A percentile compares a stretch with the other conserved stretches of the same genome.
phyloP scores from a whole-genome alignment of 2,329 filamentous ascomycete species.

The Trichoderma harzianum region DNA sequence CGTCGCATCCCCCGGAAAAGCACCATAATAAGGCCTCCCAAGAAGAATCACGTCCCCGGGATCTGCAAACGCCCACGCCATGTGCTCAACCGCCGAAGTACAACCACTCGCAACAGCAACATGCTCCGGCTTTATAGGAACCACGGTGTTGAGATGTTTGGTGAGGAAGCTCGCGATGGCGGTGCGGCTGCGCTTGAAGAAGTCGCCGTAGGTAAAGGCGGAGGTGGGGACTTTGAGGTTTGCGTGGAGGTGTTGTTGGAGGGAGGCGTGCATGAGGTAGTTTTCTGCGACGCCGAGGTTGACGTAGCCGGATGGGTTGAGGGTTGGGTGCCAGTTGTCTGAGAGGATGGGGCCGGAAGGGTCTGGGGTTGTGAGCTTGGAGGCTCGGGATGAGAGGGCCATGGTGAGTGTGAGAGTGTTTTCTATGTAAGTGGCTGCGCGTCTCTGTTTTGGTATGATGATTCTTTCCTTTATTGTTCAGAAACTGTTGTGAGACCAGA shows the following conservation, averaged over 20 bases:
- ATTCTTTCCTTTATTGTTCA: background rate
- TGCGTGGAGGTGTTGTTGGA: conserved; percentile 40
- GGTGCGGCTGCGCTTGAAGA: conserved; percentile 33
- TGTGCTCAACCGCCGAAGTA: conserved; percentile 40
- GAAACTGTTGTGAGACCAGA: background rate
- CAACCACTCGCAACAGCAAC: conserved; percentile 40
- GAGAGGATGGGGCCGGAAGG: conserved; percentile 31
- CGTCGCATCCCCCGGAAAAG: conserved; percentile 45
- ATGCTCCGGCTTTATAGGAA: conserved; percentile 31
- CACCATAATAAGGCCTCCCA: conserved; percentile 46
- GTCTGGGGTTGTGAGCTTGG: conserved; percentile 28
- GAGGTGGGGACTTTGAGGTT: conserved; percentile 32
- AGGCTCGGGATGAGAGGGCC: conserved; percentile 29
- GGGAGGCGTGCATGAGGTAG: conserved; percentile 45
- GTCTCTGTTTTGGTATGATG: background rate
- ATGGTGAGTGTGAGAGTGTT: too few relatives aligned
- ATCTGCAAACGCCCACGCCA: conserved; percentile 39
- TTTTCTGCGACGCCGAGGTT: conserved; percentile 54
- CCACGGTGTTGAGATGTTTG: conserved; percentile 29
- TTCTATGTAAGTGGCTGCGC: background rate
- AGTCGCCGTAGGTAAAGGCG: conserved; percentile 42
- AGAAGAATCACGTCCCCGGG: conserved; percentile 41
- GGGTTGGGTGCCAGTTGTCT: conserved; percentile 41
- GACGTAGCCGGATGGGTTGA: conserved; percentile 44
- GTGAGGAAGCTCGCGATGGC: conserved; percentile 37